Conservation (phyloP, 768 basidiomycete species). For the Cyclocybe cylindracea region DNA sequence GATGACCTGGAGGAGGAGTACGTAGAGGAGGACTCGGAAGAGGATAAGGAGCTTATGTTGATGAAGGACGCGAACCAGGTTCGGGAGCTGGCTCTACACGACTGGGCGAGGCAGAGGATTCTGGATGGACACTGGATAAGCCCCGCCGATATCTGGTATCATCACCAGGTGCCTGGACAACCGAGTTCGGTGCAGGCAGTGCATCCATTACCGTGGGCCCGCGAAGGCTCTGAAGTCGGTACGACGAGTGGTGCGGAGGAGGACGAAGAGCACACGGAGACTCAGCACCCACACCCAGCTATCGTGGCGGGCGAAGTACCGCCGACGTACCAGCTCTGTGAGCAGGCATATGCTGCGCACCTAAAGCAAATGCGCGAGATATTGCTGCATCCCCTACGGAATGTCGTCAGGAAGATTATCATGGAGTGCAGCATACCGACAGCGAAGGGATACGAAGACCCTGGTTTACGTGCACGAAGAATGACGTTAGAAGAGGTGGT, state of each 20-base stretch:
- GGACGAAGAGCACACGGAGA: conserved; percentile 20
- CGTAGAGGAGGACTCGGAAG: conserved; percentile 44
- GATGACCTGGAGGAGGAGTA: conserved; percentile 26
- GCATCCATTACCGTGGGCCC: conserved; percentile 69
- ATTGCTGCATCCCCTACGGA: conserved; percentile 65
- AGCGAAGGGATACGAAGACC: conserved; percentile 42
- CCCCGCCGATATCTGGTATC: conserved; percentile 72
- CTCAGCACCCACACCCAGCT: conserved; percentile 46
- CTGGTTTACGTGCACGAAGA: conserved; percentile 52
- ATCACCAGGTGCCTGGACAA: conserved; percentile 37
- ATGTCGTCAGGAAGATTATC: conserved; percentile 65
- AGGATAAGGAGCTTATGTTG: conserved; percentile 42
- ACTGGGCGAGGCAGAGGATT: conserved; percentile 72
- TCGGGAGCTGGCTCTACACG: conserved; percentile 59
- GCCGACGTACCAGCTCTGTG: conserved; percentile 64
- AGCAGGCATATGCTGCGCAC: conserved; percentile 60
- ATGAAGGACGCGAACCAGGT: conserved; percentile 43
- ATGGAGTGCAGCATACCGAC: conserved; percentile 55
- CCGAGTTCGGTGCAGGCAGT: conserved; percentile 37
- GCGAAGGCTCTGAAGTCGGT: conserved; percentile 28
- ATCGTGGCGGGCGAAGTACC: conserved; percentile 55
- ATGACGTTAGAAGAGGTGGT: conserved; percentile 68
- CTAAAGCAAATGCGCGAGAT: conserved; percentile 60
- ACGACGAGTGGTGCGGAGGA: conserved; percentile 26
- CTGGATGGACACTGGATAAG: conserved; percentile 77